Conservation (phyloP, 331 rosid species). For the Malus hybrid region DNA sequence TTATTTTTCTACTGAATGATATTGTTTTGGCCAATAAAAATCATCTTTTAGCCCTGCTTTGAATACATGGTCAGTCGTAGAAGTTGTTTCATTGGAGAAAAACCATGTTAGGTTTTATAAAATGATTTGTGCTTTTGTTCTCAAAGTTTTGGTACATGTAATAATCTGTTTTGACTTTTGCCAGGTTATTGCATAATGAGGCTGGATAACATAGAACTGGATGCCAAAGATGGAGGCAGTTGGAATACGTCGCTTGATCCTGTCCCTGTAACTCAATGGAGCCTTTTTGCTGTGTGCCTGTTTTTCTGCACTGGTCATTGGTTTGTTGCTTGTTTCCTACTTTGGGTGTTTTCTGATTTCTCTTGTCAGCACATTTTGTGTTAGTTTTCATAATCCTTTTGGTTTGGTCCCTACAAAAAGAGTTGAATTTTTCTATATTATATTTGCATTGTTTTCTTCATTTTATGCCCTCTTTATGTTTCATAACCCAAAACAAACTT, state of each 20-base stretch:
- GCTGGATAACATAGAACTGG: constrained; percentile 34
- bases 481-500: background rate
- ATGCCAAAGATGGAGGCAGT: constrained; percentile 25
- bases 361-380: constrained; percentile 3
- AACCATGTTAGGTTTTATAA: background rate
- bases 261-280: constrained; percentile 78
- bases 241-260: constrained; percentile 30
- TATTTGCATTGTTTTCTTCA: background rate
- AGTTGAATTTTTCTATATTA: background rate
- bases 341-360: constrained; percentile 8
- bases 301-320: constrained; percentile 97
- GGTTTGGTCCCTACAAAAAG: background rate
- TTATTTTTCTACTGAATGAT: background rate
- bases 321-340: constrained; percentile 39
- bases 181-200: constrained; percentile 75
- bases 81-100: background rate
- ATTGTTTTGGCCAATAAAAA: background rate
- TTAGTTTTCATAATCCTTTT: constrained; percentile 6
- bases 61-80: background rate
- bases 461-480: background rate
- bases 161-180: constrained; percentile 27
- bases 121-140: constrained; percentile 1
- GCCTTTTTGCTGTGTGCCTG: constrained; percentile 70
- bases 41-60: constrained; percentile 2
- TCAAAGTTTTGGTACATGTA: constrained; percentile 7